Conservation (phyloP, 768 basidiomycete species). For the Hemileccinum rubropunctum region DNA sequence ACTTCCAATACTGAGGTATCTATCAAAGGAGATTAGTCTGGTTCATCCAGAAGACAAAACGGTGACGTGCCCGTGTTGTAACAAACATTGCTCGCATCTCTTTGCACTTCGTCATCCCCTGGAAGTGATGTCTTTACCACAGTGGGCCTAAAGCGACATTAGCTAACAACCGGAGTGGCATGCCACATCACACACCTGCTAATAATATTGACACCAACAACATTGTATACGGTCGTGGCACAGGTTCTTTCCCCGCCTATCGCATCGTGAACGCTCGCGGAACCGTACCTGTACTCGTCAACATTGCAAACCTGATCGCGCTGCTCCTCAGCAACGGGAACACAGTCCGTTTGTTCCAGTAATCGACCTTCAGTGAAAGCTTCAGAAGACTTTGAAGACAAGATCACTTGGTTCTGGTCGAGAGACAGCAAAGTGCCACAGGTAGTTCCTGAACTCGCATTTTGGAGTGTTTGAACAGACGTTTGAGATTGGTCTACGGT, state of each 20-base stretch:
- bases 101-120: not conserved
- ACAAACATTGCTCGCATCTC: not conserved
- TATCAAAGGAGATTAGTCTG: not conserved
- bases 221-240: not conserved
- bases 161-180: not conserved
- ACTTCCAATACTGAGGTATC: not conserved
- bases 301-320: not conserved
- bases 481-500: not conserved
- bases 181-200: not conserved
- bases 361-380: not conserved
- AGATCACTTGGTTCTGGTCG: not conserved
- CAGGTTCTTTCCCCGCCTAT: not conserved
- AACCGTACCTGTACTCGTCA: too few relatives aligned
- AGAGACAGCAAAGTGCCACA: not conserved
- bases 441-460: not conserved
- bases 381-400: not conserved
- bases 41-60: not conserved
- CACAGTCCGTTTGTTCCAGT: not conserved
- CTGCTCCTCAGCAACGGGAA: not conserved
- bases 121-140: too few relatives aligned
- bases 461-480: not conserved
- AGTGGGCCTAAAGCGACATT: not conserved
- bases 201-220: not conserved
- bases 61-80: not conserved
- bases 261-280: not conserved